These are phyloP conservation scores for Heterobasidion irregulare DNA, from an alignment of 1,284 basidiomycete genomes.

Conservation along the genomic window DNA sequence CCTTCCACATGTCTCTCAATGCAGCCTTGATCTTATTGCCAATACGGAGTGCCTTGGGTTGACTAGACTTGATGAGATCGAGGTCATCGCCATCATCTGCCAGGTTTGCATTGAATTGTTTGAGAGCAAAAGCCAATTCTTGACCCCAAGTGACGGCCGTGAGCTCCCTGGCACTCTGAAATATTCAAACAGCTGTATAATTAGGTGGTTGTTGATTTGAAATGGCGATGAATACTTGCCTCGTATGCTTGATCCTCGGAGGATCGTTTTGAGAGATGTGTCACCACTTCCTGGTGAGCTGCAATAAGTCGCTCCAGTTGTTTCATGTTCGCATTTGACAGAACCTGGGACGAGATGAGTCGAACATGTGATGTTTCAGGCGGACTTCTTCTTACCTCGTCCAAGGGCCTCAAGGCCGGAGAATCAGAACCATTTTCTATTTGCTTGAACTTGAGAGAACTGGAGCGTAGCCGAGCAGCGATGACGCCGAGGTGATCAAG, in stretches of 20 bases:
- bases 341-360: conserved; percentile 34
- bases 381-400: conserved; percentile 45
- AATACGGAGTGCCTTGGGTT: conserved; percentile 33
- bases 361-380: neutral
- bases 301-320: conserved; percentile 49
- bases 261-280: conserved; percentile 58
- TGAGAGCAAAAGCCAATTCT: conserved; percentile 59
- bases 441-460: conserved; percentile 41
- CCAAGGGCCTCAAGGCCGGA: conserved; percentile 42
- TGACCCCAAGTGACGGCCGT: conserved; percentile 66
- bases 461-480: conserved; percentile 70
- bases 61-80: conserved; percentile 16
- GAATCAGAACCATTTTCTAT: conserved; percentile 11
- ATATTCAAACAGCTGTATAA: conserved; percentile 1
- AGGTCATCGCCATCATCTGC: conserved; percentile 18
- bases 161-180: conserved; percentile 70
- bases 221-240: conserved; percentile 30
- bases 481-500: conserved; percentile 93
- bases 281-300: conserved; percentile 55
- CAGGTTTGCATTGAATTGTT: conserved; percentile 40
- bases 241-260: conserved; percentile 74
- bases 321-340: conserved; percentile 40
- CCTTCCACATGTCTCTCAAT: conserved; percentile 62
- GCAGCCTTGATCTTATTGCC: conserved; percentile 49
- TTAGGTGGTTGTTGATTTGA: neutral